phyloP scores from a whole-genome alignment of 1,139 yeast genomes.

The Yamadazyma siamensis region DNA sequence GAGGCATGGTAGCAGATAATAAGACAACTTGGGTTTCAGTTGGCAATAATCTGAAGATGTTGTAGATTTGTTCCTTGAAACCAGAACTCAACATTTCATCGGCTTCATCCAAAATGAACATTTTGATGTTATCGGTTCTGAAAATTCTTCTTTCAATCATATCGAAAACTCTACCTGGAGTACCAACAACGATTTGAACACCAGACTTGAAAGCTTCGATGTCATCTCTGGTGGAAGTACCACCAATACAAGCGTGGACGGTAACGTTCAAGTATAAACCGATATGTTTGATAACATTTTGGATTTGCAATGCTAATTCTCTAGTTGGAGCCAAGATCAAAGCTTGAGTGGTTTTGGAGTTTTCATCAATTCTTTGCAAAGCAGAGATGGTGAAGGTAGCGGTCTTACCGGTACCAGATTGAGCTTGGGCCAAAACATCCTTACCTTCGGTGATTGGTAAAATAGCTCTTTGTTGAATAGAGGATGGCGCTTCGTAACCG shows the following conservation, averaged over 20 bases:
- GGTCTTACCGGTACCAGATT: constrained; percentile 99
- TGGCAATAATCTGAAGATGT: constrained; percentile 92
- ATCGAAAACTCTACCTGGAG: constrained; percentile 98
- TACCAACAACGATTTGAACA: constrained; percentile 96
- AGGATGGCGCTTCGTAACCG: constrained; percentile 97
- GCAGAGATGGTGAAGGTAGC: constrained; percentile 98
- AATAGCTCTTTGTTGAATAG: constrained; percentile 98
- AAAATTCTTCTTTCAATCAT: constrained; percentile 94
- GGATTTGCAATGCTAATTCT: constrained; percentile 97
- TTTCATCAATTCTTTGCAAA: constrained; percentile 86
- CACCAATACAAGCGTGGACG: constrained; percentile 99
- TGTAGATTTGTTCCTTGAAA: constrained; percentile 96
- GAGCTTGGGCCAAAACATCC: constrained; percentile 98
- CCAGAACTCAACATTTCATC: constrained; percentile 98
- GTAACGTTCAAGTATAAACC: constrained; percentile 92
- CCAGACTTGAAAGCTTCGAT: constrained; percentile 89
- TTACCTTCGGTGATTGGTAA: constrained; percentile 94
- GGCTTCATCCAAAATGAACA: constrained; percentile 98
- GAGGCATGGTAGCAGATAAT: constrained; percentile 97
- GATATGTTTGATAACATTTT: constrained; percentile 89
- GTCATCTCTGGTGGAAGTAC: constrained; percentile 90
- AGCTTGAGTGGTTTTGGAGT: constrained; percentile 81
- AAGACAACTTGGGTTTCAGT: constrained; percentile 94
- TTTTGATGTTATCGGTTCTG: constrained; percentile 85
- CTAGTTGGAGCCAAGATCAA: constrained; percentile 97